phyloP scores from a whole-genome alignment of 129 eudicot genomes.

The Lactuca saligna region DNA sequence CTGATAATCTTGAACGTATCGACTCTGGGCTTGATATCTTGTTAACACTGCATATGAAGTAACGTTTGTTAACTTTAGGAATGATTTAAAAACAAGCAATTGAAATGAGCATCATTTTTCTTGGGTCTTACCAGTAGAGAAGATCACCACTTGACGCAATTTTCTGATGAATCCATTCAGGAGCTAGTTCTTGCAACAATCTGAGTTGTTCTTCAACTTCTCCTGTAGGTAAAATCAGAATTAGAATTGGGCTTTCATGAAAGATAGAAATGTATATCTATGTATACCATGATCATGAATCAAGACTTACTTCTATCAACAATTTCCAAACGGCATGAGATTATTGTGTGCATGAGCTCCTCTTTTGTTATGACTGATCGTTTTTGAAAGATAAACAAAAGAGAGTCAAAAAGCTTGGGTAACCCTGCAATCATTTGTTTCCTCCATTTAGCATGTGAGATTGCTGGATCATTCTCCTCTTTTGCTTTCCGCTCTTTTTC shows the following conservation, averaged over 20 bases:
- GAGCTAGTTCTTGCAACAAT: conserved; percentile 66
- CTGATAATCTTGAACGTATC: conserved; percentile 56
- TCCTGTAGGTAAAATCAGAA: conserved; percentile 37
- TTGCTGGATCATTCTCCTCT: conserved; percentile 71
- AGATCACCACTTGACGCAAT: conserved; percentile 50
- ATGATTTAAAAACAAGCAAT: background rate
- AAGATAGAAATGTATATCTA: background rate
- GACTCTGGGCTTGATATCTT: conserved; percentile 52
- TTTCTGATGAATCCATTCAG: conserved; percentile 74
- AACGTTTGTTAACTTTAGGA: background rate
- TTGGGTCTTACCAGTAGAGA: conserved; percentile 48
- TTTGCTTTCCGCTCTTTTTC: conserved; percentile 53
- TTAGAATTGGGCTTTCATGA: conserved; percentile 3
- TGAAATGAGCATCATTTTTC: too few relatives aligned
- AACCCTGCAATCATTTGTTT: conserved; percentile 57
- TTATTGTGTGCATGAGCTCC: conserved; percentile 62
- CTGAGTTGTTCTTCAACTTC: conserved; percentile 75
- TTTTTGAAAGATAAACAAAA: conserved; percentile 57
- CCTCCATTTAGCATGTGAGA: conserved; percentile 72
- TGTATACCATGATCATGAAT: background rate
- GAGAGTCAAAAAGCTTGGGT: conserved; percentile 65
- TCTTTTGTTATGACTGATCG: conserved; percentile 70
- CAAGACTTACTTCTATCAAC: conserved; percentile 59
- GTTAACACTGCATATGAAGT: conserved; percentile 50
- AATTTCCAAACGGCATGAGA: conserved; percentile 55